A percentile compares a stretch with the other conserved stretches of the same genome.
phyloP scores from a whole-genome alignment of 2,329 filamentous ascomycete species.

The Apiospora marii region DNA sequence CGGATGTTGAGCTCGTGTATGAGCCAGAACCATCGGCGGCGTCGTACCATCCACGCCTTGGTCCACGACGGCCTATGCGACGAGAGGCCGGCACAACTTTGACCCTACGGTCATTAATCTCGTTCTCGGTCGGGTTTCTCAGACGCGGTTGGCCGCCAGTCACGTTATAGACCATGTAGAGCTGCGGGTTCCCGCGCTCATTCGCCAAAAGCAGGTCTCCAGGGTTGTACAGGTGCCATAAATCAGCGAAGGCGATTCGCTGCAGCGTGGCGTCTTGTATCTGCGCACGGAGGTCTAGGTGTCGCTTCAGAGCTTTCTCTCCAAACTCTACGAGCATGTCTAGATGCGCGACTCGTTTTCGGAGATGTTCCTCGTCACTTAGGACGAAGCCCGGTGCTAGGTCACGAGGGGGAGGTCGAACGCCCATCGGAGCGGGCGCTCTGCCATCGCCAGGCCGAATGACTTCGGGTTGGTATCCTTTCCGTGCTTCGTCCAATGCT shows the following conservation, averaged over 20 bases:
- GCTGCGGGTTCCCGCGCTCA: neutral
- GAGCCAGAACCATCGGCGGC: neutral
- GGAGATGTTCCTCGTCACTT: neutral
- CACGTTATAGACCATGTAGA: conserved; percentile 5
- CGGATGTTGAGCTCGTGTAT: neutral
- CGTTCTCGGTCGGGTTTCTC: neutral
- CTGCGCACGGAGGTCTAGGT: neutral
- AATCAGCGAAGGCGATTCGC: conserved; percentile 1
- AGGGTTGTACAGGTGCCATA: conserved; percentile 14
- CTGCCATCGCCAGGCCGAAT: neutral
- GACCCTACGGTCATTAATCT: neutral
- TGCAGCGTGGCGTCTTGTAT: neutral
- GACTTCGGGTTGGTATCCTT: neutral
- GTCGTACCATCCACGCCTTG: neutral
- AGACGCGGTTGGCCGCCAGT: neutral
- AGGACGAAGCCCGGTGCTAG: neutral
- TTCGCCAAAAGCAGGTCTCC: neutral
- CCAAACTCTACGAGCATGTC: neutral
- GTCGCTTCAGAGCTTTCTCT: neutral
- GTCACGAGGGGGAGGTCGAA: neutral
- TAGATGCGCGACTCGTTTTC: neutral
- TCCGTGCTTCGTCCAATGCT: neutral
- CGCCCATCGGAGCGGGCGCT: neutral
- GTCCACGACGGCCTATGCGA: neutral
- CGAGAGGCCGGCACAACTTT: neutral